Conservation (phyloP, 1,284 basidiomycete species). For the Apiotrichum montevideense region DNA sequence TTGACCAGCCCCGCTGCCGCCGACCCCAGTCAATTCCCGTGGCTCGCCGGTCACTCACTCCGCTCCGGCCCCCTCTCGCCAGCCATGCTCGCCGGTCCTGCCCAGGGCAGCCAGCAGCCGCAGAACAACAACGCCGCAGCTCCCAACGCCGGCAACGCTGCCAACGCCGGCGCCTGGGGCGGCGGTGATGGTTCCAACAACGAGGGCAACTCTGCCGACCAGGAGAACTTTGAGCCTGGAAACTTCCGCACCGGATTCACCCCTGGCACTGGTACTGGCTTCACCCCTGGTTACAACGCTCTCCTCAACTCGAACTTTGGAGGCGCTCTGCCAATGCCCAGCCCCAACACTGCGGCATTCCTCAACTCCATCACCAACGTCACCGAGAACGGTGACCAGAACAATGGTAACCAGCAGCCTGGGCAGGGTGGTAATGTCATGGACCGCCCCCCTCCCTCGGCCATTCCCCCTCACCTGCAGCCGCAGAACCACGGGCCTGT, state of each 20-base stretch:
- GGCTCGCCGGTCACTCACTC: conserved; percentile 62
- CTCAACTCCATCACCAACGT: conserved; percentile 81
- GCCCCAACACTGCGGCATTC: conserved; percentile 87
- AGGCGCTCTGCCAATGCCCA: conserved; percentile 59
- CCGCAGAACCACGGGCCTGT: conserved; percentile 32
- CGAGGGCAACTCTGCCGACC: conserved; percentile 21
- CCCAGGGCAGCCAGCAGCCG: conserved; percentile 13
- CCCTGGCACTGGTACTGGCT: conserved; percentile 65
- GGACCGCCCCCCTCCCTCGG: conserved; percentile 24
- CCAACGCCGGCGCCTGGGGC: conserved; percentile 7
- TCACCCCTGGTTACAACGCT: conserved; percentile 60
- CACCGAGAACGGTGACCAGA: conserved; percentile 35
- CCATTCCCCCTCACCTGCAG: conserved; percentile 14
- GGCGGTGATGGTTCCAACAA: neutral
- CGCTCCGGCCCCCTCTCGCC: conserved; percentile 86
- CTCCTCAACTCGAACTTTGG: conserved; percentile 38
- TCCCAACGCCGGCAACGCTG: neutral
- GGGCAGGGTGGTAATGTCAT: neutral
- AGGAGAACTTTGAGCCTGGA: conserved; percentile 63
- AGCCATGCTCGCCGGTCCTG: conserved; percentile 86
- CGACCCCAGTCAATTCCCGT: conserved; percentile 62
- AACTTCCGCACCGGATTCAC: conserved; percentile 58
- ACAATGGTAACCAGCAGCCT: conserved; percentile 4
- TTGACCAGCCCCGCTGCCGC: conserved; percentile 68
- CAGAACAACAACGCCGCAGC: neutral